Conservation (phyloP, 805 yeast genomes). For the Isabelozyma gotoi region DNA sequence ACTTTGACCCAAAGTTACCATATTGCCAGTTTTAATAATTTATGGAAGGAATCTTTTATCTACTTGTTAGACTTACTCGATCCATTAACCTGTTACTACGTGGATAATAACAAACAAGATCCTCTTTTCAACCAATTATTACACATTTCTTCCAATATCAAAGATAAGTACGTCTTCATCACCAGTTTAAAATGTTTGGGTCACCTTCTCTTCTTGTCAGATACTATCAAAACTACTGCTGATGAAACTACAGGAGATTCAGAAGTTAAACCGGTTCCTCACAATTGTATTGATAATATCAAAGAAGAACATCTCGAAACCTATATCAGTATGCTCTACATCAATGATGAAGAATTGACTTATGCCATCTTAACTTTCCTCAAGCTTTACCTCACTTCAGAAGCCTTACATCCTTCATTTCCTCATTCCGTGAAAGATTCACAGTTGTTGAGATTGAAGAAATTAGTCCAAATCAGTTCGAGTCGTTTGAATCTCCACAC, state of each 20-base stretch:
- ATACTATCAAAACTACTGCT: conserved; percentile 8
- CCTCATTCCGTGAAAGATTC: conserved; percentile 28
- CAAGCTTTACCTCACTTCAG: conserved; percentile 74
- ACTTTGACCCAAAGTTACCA: conserved; percentile 11
- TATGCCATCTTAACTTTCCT: conserved; percentile 77
- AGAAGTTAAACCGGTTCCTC: conserved; percentile 13
- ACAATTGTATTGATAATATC: conserved; percentile 42
- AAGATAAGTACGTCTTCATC: conserved; percentile 69
- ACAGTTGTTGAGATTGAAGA: conserved; percentile 37
- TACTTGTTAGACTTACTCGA: conserved; percentile 81
- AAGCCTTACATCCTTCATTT: conserved; percentile 38
- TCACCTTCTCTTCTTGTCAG: conserved; percentile 59
- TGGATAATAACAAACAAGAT: conserved; percentile 73
- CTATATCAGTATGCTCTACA: conserved; percentile 56
- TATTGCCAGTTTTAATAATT: conserved; percentile 24
- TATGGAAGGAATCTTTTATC: conserved; percentile 57
- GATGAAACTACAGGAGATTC: conserved; percentile 38
- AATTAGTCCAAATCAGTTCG: conserved; percentile 53
- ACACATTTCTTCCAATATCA: conserved; percentile 46
- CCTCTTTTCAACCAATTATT: conserved; percentile 60
- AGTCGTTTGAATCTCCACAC: conserved; percentile 50
- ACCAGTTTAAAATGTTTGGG: conserved; percentile 75
- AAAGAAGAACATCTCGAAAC: conserved; percentile 45
- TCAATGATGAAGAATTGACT: conserved; percentile 71
- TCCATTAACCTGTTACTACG: conserved; percentile 76